Conservation (phyloP, 495 filamentous ascomycete genomes). For the Opeltia flavorubescens region DNA sequence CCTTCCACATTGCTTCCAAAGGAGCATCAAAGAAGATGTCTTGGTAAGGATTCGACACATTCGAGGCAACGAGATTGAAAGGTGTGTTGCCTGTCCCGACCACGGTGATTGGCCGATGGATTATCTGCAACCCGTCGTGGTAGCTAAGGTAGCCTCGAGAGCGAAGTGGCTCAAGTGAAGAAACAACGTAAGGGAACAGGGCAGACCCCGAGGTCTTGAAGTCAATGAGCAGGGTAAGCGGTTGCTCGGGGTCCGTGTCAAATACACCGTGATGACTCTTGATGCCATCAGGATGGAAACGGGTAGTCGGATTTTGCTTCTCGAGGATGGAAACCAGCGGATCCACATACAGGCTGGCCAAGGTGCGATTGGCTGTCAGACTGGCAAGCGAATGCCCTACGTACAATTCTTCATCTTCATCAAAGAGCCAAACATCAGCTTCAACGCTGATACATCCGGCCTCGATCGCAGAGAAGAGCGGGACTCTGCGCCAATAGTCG, state of each 20-base stretch:
- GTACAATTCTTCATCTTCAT: slow-evolving; percentile 44
- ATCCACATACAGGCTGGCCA: slow-evolving; percentile 42
- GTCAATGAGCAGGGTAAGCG: slow-evolving; percentile 30
- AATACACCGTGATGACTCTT: slow-evolving; percentile 25
- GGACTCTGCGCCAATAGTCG: slow-evolving; percentile 72
- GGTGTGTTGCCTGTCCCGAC: slow-evolving; percentile 33
- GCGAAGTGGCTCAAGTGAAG: slow-evolving; percentile 28
- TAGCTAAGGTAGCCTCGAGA: slow-evolving; percentile 26
- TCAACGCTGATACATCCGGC: slow-evolving; percentile 62
- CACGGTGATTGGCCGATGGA: slow-evolving; percentile 28
- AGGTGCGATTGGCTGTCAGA: slow-evolving; percentile 34
- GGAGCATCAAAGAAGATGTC: slow-evolving; percentile 41
- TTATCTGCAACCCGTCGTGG: slow-evolving; percentile 23
- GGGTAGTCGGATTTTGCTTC: slow-evolving; percentile 26
- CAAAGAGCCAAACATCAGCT: slow-evolving; percentile 75
- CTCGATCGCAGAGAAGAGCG: slow-evolving; percentile 51
- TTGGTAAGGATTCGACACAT: slow-evolving; percentile 24
- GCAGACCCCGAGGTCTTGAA: slow-evolving; percentile 27
- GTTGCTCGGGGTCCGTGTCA: slow-evolving; percentile 23
- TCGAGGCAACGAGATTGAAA: slow-evolving; percentile 25
- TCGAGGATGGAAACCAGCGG: slow-evolving; percentile 39
- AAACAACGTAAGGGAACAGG: slow-evolving; percentile 24
- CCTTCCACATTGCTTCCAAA: slow-evolving; percentile 15
- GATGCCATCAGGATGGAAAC: slow-evolving; percentile 2
- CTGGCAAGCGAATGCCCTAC: slow-evolving; percentile 43